Base-by-base conservation (phyloP, 2,329 filamentous ascomycete genomes). In the Dactylella cylindrospora region DNA sequence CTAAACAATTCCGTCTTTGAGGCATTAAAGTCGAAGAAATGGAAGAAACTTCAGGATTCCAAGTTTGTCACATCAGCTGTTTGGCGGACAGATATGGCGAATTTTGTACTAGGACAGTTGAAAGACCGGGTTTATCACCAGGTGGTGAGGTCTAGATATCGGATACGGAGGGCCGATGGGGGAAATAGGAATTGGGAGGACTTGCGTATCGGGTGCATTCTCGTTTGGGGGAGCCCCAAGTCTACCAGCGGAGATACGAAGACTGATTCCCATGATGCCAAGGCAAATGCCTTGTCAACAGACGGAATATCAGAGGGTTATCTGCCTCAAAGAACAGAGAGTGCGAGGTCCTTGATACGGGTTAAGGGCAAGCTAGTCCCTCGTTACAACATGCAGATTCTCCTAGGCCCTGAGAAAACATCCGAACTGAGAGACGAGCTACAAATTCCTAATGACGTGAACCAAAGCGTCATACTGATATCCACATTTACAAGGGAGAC, bases 51-150 rank as follows among this genome's bases (percentile, higher is more conserved):
- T 12, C 47, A 53, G 23, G 55, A 53, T 2, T 20, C 20, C 9
- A 64, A 52, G 9, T 66, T 66, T 36, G 25, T 51, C 3, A 51
- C 32, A 7, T 61, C 57, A 2, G 70, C 72, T 6, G 70, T 74
- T 19, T 81, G 76, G 77, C 76, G 81, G 23, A 32, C 72, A 3
- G 80, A 83, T 65, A 85, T 85, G 81, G 74, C 77, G 26, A 70
- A 73, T 0, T 73, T 79, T 20, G 67, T 85, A 0, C 71, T 84
- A 3, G 70, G 74, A 4, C 71, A 78, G 55, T 73, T 84, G 71
- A 77, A 79, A 3, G 71, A 75, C 3, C 71, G 75, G 1, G 73
- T 78, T 13, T 71, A 75, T 1, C 74, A 79, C 15, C 71, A 76
- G 0, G 70, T 86, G 8, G 50, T 76, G 3, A 52, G 44, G 12